A percentile compares a stretch with the other conserved stretches of the same genome.
phyloP scores from a whole-genome alignment of 169 alveolate species.

The Eimeria tenella region DNA sequence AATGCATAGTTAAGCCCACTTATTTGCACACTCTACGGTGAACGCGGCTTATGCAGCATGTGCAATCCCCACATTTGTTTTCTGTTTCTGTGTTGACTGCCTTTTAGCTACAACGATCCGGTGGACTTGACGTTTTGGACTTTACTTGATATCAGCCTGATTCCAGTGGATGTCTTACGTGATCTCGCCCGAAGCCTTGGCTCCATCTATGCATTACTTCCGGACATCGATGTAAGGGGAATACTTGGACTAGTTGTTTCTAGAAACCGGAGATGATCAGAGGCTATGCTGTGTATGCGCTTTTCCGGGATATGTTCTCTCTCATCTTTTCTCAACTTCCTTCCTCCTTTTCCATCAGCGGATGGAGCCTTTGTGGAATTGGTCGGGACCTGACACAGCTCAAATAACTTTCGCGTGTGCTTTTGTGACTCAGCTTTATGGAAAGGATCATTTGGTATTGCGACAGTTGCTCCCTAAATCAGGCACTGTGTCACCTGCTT shows the following conservation, averaged over 20 bases:
- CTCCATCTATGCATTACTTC: slow-evolving; percentile 72
- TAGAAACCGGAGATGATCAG: background rate
- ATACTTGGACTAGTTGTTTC: background rate
- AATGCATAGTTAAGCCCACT: too few species aligned
- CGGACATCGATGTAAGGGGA: slow-evolving; percentile 50
- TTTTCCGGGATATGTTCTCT: background rate
- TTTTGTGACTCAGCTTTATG: slow-evolving; percentile 27
- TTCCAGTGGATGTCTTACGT: slow-evolving; percentile 53
- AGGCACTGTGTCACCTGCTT: background rate
- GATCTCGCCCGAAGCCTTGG: slow-evolving; percentile 70
- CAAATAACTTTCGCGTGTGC: background rate
- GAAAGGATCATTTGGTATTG: slow-evolving; percentile 43
- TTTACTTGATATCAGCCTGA: slow-evolving; percentile 62
- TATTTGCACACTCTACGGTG: too few species aligned
- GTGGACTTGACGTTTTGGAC: slow-evolving; percentile 61
- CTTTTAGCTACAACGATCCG: slow-evolving; percentile 67
- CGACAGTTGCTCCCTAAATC: slow-evolving; percentile 28
- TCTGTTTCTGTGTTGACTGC: background rate
- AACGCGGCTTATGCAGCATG: too few species aligned
- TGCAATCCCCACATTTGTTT: background rate
- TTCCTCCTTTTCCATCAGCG: too few species aligned
- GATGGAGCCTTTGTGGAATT: too few species aligned
- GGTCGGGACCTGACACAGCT: too few species aligned
- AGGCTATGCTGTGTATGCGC: background rate
- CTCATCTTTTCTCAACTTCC: background rate